Evolutionary conservation across 1,284 basidiomycete species (phyloP).

Genomic region (Puccinia polysora): DNA sequence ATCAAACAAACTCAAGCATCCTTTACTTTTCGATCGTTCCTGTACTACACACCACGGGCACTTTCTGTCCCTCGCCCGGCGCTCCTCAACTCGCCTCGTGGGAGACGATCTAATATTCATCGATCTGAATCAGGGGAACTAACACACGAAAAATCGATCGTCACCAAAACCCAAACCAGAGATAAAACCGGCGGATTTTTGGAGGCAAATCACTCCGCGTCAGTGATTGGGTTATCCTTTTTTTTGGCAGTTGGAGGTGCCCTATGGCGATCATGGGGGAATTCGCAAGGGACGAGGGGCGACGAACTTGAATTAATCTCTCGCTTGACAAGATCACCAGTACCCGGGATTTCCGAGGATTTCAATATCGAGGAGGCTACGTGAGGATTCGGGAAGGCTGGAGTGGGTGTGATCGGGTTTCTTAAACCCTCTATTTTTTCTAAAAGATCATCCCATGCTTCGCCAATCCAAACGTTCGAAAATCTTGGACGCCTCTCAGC

Average conservation of each 20-base stretch:
- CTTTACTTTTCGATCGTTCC: too few relatives aligned
- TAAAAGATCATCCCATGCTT: neutral
- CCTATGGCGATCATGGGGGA: too few relatives aligned
- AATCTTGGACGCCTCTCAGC: neutral
- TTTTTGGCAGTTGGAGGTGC: too few relatives aligned
- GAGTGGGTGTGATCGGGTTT: neutral
- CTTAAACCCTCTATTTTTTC: neutral
- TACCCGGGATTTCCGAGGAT: too few relatives aligned
- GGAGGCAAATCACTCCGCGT: neutral
- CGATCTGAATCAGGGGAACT: neutral
- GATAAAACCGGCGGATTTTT: too few relatives aligned
- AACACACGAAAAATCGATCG: neutral
- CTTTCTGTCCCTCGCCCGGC: too few relatives aligned
- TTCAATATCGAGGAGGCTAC: neutral
- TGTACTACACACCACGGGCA: too few relatives aligned
- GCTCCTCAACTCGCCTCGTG: neutral
- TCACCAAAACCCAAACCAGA: too few relatives aligned
- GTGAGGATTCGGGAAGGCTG: neutral
- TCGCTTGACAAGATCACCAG: too few relatives aligned
- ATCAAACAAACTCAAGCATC: too few relatives aligned
- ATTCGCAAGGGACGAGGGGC: neutral
- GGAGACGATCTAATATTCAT: neutral
- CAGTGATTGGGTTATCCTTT: neutral
- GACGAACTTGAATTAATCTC: neutral
- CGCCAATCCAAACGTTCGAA: constrained; percentile 6